A percentile compares a stretch with the other conserved stretches of the same genome.
These are phyloP conservation scores for Colletotrichum phormii DNA, from an alignment of 2,329 filamentous ascomycete genomes.

Conservation along the genomic window DNA sequence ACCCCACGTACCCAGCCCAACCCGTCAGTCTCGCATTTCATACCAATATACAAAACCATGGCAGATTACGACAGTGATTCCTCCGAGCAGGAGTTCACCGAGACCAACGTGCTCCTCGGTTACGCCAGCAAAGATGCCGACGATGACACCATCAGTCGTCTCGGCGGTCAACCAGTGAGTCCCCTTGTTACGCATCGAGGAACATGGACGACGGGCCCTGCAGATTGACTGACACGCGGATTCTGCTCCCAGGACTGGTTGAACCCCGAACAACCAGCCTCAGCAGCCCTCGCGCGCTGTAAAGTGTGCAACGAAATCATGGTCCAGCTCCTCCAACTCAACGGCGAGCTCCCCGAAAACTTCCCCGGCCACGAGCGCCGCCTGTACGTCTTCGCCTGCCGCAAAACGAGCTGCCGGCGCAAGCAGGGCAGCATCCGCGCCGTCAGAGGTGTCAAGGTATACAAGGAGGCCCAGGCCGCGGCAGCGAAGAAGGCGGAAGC, in stretches of 20 bases:
- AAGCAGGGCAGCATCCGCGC: conserved; percentile 85
- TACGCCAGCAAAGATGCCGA: conserved; percentile 85
- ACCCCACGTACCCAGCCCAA: conserved; percentile 46
- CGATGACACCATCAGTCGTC: conserved; percentile 86
- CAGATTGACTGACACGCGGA: conserved; percentile 17
- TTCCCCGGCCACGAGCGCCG: conserved; percentile 90
- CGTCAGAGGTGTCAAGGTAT: conserved; percentile 74
- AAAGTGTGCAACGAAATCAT: conserved; percentile 87
- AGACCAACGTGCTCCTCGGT: conserved; percentile 90
- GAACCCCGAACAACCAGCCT: conserved; percentile 76
- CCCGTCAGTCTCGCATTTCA: neutral
- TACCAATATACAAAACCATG: conserved; percentile 59
- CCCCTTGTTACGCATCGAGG: conserved; percentile 4
- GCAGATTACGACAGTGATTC: conserved; percentile 83
- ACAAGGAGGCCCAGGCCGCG: conserved; percentile 51
- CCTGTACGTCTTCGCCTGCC: conserved; percentile 88
- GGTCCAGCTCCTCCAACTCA: conserved; percentile 88
- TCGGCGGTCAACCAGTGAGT: conserved; percentile 88
- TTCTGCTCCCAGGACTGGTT: conserved; percentile 78
- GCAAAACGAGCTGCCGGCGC: conserved; percentile 80
- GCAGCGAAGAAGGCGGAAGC: conserved; percentile 44
- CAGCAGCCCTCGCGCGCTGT: conserved; percentile 83
- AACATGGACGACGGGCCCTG: neutral
- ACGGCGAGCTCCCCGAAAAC: conserved; percentile 87
- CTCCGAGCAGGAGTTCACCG: conserved; percentile 75